These are phyloP conservation scores for Trichoderma lentiforme DNA, from an alignment of 2,329 filamentous ascomycete genomes.

Conservation along the genomic window DNA sequence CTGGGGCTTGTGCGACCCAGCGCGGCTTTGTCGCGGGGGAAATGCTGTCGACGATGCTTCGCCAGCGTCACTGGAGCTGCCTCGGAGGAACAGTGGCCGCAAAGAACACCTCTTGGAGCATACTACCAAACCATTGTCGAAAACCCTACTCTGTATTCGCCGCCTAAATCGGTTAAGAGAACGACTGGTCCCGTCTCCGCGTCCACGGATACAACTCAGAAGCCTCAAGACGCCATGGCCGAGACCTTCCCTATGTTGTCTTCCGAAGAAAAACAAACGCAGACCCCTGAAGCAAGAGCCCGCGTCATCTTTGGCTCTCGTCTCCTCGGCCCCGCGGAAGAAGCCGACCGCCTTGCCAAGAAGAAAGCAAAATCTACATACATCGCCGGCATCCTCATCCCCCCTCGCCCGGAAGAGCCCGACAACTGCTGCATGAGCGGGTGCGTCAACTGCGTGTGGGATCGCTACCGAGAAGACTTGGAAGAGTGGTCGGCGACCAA, in stretches of 20 bases:
- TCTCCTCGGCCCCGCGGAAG: constrained; percentile 69
- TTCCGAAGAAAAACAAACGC: constrained; percentile 28
- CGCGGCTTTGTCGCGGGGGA: constrained; percentile 17
- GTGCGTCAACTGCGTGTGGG: constrained; percentile 97
- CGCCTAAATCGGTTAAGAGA: constrained; percentile 41
- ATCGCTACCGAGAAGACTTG: constrained; percentile 83
- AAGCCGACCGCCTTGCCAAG: constrained; percentile 57
- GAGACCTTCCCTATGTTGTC: constrained; percentile 17
- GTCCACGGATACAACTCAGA: constrained; percentile 31
- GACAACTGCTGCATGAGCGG: constrained; percentile 99
- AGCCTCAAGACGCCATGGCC: neutral
- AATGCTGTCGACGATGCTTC: constrained; percentile 26
- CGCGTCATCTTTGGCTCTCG: constrained; percentile 79
- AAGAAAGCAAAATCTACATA: constrained; percentile 57
- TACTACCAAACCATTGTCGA: constrained; percentile 60
- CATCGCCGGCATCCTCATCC: constrained; percentile 77
- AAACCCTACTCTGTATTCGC: constrained; percentile 40
- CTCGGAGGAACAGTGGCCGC: constrained; percentile 32
- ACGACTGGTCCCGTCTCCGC: constrained; percentile 37
- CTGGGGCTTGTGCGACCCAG: constrained; percentile 30
- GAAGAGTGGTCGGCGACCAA: constrained; percentile 77
- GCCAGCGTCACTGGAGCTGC: constrained; percentile 25
- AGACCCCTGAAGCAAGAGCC: constrained; percentile 47
- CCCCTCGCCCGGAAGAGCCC: constrained; percentile 80
- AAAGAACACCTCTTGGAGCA: constrained; percentile 48